phyloP scores from a whole-genome alignment of 176 grass and related monocot genomes.

The Zoysia japonica region DNA sequence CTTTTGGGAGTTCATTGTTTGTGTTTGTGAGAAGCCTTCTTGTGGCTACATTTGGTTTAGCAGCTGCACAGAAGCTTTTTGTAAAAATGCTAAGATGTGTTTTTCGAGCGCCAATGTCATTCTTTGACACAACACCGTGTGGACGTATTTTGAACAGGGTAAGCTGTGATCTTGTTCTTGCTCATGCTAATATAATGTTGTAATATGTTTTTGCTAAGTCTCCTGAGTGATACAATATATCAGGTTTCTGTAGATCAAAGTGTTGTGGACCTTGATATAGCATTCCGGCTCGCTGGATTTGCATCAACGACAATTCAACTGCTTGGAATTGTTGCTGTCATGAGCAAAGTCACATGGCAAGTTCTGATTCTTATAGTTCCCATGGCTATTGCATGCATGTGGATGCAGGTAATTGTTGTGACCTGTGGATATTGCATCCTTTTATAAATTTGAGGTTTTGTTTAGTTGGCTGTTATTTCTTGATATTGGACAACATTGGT shows the following conservation, averaged over 20 bases:
- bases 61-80: conserved; percentile 91
- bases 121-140: conserved; percentile 92
- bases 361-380: conserved; percentile 88
- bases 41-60: conserved; percentile 98
- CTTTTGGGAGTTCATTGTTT: conserved; percentile 95
- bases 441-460: not conserved
- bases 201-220: conserved; percentile 5
- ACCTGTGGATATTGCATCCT: not conserved
- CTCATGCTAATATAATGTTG: conserved; percentile 21
- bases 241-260: conserved; percentile 99
- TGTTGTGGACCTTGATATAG: conserved; percentile 96
- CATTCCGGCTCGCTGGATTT: conserved; percentile 95
- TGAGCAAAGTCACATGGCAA: conserved; percentile 98
- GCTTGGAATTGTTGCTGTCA: conserved; percentile 87
- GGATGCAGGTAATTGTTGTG: conserved; percentile 83
- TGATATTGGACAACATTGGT: not conserved
- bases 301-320: conserved; percentile 97
- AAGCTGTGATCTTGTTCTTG: conserved; percentile 41
- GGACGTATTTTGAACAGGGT: conserved; percentile 92
- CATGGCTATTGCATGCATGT: conserved; percentile 84
- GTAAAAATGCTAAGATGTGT: conserved; percentile 84
- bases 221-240: conserved; percentile 42
- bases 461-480: not conserved
- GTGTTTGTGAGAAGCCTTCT: conserved; percentile 95
- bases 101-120: conserved; percentile 97